A percentile compares a stretch with the other conserved stretches of the same genome.
Conservation (phyloP, 257 asterid genomes). For the Ophiorrhiza pumila region DNA sequence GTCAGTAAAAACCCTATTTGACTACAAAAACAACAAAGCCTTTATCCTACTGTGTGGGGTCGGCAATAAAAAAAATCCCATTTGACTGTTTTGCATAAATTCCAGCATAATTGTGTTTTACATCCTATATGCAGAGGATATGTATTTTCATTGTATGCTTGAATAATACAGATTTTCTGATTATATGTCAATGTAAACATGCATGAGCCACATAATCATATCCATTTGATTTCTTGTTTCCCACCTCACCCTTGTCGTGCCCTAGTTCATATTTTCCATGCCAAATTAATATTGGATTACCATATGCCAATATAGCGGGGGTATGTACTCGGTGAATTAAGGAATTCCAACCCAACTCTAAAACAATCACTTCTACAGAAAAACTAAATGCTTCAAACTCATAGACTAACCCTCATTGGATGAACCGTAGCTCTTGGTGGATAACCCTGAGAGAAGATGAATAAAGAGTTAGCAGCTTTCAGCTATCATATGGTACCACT, state of each 20-base stretch:
- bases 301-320: background rate
- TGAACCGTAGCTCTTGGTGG: conserved; percentile 99
- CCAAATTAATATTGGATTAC: background rate
- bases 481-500: background rate
- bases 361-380: background rate
- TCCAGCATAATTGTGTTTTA: background rate
- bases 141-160: background rate
- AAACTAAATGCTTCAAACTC: conserved; percentile 22
- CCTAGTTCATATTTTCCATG: no score
- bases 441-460: conserved; percentile 59
- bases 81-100: background rate
- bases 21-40: no score
- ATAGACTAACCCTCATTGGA: conserved; percentile 90
- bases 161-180: background rate
- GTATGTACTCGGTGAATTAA: background rate
- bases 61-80: no score
- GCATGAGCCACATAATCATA: background rate
- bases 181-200: background rate
- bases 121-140: background rate
- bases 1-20: background rate
- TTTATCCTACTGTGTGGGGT: no score
- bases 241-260: background rate
- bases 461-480: conserved; percentile 18
- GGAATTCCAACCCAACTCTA: background rate
- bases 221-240: background rate